Base-by-base conservation (phyloP, 345 rosid species). In the Fremontodendron californicum region DNA sequence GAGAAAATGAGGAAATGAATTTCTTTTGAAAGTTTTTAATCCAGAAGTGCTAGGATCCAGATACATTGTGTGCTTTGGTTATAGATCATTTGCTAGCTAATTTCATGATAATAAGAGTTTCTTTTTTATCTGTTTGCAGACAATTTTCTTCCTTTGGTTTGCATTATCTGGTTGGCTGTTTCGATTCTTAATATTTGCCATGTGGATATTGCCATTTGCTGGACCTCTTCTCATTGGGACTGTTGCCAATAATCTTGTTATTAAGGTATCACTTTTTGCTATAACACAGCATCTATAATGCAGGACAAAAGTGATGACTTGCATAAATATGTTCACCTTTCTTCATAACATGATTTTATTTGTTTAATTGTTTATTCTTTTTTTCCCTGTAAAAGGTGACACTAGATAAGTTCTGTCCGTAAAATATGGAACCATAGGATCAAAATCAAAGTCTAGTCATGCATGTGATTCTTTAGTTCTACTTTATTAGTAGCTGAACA, bases 161-260 rank as follows among this genome's bases (percentile, higher is more conserved):
- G 90, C 96, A 1, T 85, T 92, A 71, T 92, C 98, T 71, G 98
- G 98, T n/a, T n/a, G n/a, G n/a, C n/a, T n/a, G n/a, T n/a, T n/a
- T n/a, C n/a, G n/a, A n/a, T n/a, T n/a, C n/a, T n/a, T n/a, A n/a
- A n/a, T n/a, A n/a, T n/a, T n/a, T n/a, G n/a, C n/a, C n/a, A n/a
- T n/a, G n/a, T n/a, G n/a, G n/a, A n/a, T n/a, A n/a, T n/a, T n/a
- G n/a, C n/a, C n/a, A n/a, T n/a, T n/a, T n/a, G n/a, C n/a, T n/a
- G n/a, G n/a, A n/a, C n/a, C n/a, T n/a, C n/a, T n/a, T n/a, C n/a
- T n/a, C n/a, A n/a, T n/a, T n/a, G 98, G 94, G 78, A 86, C 97
- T 51, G 82, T 94, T 77, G 97, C 94, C 71, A 94, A 94, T 75
- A 94, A 90, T 83, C 87, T 94, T 29, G 87, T 90, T 74, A 92